Conservation (phyloP, 2,329 filamentous ascomycete species). For the Xylariaceae sp. region DNA sequence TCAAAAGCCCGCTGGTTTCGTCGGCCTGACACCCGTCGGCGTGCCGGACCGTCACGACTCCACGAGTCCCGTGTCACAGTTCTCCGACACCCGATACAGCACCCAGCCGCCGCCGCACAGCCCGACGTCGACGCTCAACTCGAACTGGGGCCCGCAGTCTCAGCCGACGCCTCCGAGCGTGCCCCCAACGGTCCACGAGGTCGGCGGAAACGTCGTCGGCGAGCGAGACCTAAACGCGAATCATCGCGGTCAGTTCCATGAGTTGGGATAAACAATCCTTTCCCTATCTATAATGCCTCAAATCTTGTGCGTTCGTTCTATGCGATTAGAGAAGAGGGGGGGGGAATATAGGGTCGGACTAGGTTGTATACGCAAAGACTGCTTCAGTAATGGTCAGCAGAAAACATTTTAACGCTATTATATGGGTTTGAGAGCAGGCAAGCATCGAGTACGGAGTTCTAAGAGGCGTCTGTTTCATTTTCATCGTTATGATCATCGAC, state of each 20-base stretch:
- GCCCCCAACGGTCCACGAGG: constrained; percentile 47
- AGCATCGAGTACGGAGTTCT: constrained; percentile 26
- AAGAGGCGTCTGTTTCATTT: background rate
- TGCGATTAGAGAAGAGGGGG: background rate
- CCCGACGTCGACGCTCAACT: constrained; percentile 37
- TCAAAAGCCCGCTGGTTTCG: constrained; percentile 38
- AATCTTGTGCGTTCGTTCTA: background rate
- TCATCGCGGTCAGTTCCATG: constrained; percentile 50
- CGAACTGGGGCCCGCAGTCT: constrained; percentile 32
- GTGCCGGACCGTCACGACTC: constrained; percentile 38
- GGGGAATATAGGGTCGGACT: background rate
- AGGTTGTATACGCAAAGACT: background rate
- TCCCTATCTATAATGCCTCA: background rate
- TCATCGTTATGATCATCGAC: background rate
- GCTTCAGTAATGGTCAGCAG: no score
- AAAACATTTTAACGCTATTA: no score
- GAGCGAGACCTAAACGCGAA: constrained; percentile 39
- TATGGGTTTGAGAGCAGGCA: constrained; percentile 9
- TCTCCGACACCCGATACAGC: constrained; percentile 31
- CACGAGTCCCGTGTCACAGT: constrained; percentile 39
- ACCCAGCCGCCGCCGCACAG: constrained; percentile 37
- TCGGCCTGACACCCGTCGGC: constrained; percentile 21
- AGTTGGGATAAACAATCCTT: constrained; percentile 42
- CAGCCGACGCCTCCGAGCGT: constrained; percentile 35
- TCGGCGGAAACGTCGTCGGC: constrained; percentile 45